Evolutionary conservation across 31 red algal genomes (phyloP).

Genomic region (Odonthalia washingtoniensis): DNA sequence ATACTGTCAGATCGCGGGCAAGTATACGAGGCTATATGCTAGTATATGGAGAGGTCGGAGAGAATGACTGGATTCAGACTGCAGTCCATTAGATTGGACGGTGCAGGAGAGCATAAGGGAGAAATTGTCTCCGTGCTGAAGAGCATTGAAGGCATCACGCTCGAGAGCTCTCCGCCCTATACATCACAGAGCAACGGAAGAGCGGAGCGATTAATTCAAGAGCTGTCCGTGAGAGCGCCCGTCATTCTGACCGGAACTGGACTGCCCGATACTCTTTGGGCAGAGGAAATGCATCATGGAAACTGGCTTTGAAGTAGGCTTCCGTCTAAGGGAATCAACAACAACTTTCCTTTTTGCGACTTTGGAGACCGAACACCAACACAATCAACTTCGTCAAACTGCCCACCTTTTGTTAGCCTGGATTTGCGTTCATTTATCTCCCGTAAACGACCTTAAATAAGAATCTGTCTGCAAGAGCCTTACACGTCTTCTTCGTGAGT

Average conservation of each 20-base stretch:
- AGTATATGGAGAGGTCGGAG: constrained; percentile 4
- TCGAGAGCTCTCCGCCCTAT: background rate
- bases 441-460: background rate
- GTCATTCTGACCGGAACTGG: background rate
- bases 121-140: background rate
- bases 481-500: background rate
- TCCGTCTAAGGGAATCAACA: background rate
- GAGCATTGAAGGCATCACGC: background rate
- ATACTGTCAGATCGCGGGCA: background rate
- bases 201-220: background rate
- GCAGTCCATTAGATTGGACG: constrained; percentile 1
- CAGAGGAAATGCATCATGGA: constrained; percentile 7
- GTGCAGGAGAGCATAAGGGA: background rate
- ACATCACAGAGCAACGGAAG: constrained; percentile 6
- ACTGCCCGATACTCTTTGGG: background rate
- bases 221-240: background rate
- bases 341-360: background rate
- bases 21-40: background rate
- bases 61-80: background rate
- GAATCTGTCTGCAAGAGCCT: background rate
- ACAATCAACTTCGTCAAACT: background rate
- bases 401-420: background rate
- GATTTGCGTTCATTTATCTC: background rate
- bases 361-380: background rate
- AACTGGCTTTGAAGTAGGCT: background rate